Conservation (phyloP, 2,329 filamentous ascomycete genomes). For the Diatrype stigma region DNA sequence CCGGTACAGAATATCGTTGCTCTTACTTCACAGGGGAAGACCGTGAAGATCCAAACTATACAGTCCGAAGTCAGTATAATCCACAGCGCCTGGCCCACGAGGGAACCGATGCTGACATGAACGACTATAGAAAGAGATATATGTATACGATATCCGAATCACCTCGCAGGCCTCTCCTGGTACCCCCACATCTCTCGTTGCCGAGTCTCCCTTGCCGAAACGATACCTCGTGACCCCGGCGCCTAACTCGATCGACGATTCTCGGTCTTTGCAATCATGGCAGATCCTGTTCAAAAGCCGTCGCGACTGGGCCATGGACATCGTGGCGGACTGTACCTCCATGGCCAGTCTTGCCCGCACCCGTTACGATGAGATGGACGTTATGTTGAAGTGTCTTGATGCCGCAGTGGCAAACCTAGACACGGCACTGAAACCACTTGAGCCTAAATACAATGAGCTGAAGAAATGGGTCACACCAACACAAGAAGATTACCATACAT, state of each 20-base stretch:
- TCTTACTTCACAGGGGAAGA: constrained; percentile 79
- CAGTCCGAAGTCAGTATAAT: constrained; percentile 64
- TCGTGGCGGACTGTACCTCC: constrained; percentile 64
- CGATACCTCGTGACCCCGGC: constrained; percentile 58
- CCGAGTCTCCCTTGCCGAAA: constrained; percentile 48
- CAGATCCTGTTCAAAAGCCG: constrained; percentile 78
- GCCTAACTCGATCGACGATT: constrained; percentile 79
- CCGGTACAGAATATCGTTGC: constrained; percentile 76
- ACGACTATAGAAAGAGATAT: constrained; percentile 69
- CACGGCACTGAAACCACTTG: constrained; percentile 65
- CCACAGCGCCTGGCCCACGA: not conserved
- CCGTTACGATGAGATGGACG: constrained; percentile 67
- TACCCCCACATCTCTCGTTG: constrained; percentile 38
- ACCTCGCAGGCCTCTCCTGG: constrained; percentile 50
- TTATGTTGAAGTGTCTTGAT: constrained; percentile 74
- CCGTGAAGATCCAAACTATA: constrained; percentile 75
- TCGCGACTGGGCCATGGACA: constrained; percentile 69
- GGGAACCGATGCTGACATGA: constrained; percentile 5
- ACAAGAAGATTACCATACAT: constrained; percentile 61
- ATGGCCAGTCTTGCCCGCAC: constrained; percentile 61
- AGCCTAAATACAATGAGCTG: constrained; percentile 67
- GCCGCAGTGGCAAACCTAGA: constrained; percentile 84
- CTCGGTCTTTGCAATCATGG: constrained; percentile 82
- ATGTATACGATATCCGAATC: constrained; percentile 81
- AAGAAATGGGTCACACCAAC: constrained; percentile 67